These are phyloP conservation scores for Lentinula aciculospora DNA, from an alignment of 768 basidiomycete species.

Conservation along the genomic window DNA sequence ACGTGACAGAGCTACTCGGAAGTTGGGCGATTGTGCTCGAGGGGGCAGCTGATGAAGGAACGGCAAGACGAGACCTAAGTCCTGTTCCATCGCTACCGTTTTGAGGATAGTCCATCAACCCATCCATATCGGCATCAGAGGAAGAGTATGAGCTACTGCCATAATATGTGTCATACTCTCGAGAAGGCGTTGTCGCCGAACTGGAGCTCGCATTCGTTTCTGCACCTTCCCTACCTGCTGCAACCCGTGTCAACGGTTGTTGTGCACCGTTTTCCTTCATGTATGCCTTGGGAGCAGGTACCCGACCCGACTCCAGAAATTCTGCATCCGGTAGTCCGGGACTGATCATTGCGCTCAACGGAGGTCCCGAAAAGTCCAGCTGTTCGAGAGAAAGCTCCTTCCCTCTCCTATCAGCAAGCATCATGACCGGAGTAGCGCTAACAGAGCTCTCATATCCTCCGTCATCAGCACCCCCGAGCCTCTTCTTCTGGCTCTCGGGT, in stretches of 20 bases:
- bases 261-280: slow-evolving; percentile 40
- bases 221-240: slow-evolving; percentile 14
- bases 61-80: background rate
- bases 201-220: background rate
- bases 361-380: slow-evolving; percentile 59
- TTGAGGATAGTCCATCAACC: background rate
- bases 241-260: slow-evolving; percentile 31
- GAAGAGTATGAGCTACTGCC: slow-evolving; percentile 28
- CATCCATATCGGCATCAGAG: slow-evolving; percentile 34
- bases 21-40: background rate
- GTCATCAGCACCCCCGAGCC: slow-evolving; percentile 45
- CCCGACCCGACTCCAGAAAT: slow-evolving; percentile 11
- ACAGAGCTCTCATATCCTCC: slow-evolving; percentile 37
- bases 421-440: slow-evolving; percentile 47
- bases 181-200: background rate
- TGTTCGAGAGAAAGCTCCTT: slow-evolving; percentile 44
- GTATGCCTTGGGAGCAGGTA: slow-evolving; percentile 15
- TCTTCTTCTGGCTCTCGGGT: slow-evolving; percentile 65
- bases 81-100: background rate
- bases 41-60: background rate
- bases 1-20: background rate
- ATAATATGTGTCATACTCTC: slow-evolving; percentile 1
- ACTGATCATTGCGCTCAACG: slow-evolving; percentile 20
- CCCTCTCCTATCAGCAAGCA: slow-evolving; percentile 31
- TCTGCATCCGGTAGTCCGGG: slow-evolving; percentile 20